These are phyloP conservation scores for Nitzschia sp. DNA, from an alignment of 108 stramenopile genomes.

Conservation along the genomic window DNA sequence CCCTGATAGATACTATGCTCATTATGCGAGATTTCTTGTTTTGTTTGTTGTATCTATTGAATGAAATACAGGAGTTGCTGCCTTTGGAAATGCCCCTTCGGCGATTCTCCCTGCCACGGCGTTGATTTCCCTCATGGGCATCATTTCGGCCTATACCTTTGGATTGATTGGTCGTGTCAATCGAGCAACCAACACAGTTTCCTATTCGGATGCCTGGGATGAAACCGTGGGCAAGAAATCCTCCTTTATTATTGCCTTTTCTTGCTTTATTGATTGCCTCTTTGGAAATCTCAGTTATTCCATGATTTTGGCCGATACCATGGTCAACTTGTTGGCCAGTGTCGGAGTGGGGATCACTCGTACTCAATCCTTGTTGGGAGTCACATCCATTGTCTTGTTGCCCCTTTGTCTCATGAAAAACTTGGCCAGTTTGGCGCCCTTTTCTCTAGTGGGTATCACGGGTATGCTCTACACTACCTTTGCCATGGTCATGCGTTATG, in stretches of 20 bases:
- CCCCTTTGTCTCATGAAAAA: constrained; percentile 94
- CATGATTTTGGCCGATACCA: constrained; percentile 95
- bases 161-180: constrained; percentile 84
- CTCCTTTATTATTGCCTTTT: constrained; percentile 78
- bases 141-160: constrained; percentile 90
- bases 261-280: constrained; percentile 62
- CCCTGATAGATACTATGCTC: too few species aligned
- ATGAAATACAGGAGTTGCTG: constrained; percentile 86
- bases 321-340: constrained; percentile 61
- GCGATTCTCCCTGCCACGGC: constrained; percentile 87
- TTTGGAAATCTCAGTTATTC: constrained; percentile 91
- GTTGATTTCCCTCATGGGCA: constrained; percentile 78
- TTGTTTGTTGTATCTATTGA: constrained; percentile 40
- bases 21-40: too few species aligned
- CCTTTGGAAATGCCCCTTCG: constrained; percentile 90
- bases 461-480: constrained; percentile 88
- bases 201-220: constrained; percentile 93
- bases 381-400: constrained; percentile 80
- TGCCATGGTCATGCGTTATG: constrained; percentile 83
- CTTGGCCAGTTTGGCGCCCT: constrained; percentile 80
- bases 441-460: constrained; percentile 77
- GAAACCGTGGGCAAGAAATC: constrained; percentile 72
- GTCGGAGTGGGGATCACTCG: constrained; percentile 67
- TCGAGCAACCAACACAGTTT: constrained; percentile 64
- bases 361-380: constrained; percentile 56